Conservation (phyloP, 208 protist genomes). For the Lotmaria passim region DNA sequence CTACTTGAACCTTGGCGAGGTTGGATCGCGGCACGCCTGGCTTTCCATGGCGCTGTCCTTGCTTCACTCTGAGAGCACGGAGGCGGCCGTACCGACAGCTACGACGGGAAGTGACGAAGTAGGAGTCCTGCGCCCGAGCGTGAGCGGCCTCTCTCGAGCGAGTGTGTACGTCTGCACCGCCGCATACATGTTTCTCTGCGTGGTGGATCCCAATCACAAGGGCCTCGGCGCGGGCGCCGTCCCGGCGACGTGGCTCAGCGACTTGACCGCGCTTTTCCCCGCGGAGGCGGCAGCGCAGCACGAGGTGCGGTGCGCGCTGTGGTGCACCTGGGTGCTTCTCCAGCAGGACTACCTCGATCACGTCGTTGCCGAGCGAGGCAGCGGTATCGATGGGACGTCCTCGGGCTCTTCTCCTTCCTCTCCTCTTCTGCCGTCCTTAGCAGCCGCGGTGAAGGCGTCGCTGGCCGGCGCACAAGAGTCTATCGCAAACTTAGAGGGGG, state of each 20-base stretch:
- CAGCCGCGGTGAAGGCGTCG: slow-evolving; percentile 2
- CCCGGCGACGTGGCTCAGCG: slow-evolving; percentile 51
- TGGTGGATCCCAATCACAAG: slow-evolving; percentile 39
- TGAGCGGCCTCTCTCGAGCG: too few relatives aligned
- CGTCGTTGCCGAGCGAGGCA: neutral
- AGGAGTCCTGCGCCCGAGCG: too few relatives aligned
- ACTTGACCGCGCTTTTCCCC: slow-evolving; percentile 44
- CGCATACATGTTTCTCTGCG: slow-evolving; percentile 66
- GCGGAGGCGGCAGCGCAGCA: slow-evolving; percentile 29
- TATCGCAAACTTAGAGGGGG: neutral
- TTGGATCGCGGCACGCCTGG: slow-evolving; percentile 36
- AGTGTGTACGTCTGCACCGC: slow-evolving; percentile 62
- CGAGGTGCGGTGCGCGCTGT: slow-evolving; percentile 59
- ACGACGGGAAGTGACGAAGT: neutral
- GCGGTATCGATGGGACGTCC: neutral
- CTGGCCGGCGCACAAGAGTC: neutral
- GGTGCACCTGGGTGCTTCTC: slow-evolving; percentile 50
- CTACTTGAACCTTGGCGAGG: slow-evolving; percentile 42
- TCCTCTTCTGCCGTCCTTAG: neutral
- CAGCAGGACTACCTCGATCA: neutral
- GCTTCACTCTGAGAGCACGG: slow-evolving; percentile 4
- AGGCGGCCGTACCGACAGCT: neutral
- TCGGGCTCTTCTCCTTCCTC: neutral
- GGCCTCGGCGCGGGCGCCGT: slow-evolving; percentile 19
- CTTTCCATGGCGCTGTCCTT: slow-evolving; percentile 35